Conservation (phyloP, 108 stramenopile genomes). For the Nitzschia putrida region DNA sequence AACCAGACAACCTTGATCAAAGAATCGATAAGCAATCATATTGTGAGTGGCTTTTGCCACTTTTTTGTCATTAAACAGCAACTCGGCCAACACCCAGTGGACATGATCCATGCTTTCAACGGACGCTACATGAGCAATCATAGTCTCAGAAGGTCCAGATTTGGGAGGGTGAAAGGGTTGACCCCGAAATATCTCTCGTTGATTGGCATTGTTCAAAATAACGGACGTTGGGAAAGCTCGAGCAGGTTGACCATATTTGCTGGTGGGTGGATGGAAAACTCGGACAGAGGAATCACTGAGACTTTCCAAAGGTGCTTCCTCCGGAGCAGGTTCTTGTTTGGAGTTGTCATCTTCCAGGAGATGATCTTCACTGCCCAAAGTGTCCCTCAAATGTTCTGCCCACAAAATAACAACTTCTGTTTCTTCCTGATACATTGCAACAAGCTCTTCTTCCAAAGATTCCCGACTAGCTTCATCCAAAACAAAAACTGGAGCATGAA, state of each 20-base stretch:
- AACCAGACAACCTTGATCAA: conserved; percentile 19
- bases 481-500: conserved; percentile 17
- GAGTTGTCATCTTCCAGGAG: not conserved
- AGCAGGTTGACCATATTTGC: conserved; percentile 44
- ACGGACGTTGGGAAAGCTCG: conserved; percentile 45
- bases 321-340: conserved; percentile 6
- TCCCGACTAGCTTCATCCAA: conserved; percentile 2
- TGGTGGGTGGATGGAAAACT: conserved; percentile 43
- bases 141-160: conserved; percentile 50
- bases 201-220: conserved; percentile 40
- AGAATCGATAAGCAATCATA: conserved; percentile 84
- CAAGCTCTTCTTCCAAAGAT: conserved; percentile 31
- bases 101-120: conserved; percentile 69
- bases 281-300: not conserved
- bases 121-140: conserved; percentile 60
- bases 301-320: conserved; percentile 8
- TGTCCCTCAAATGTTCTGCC: conserved; percentile 55
- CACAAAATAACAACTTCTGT: conserved; percentile 60
- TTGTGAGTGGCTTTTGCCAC: conserved; percentile 78
- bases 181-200: conserved; percentile 43
- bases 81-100: conserved; percentile 49
- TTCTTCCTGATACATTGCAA: conserved; percentile 44
- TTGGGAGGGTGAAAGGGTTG: conserved; percentile 70
- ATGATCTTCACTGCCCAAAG: conserved; percentile 13
- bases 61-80: conserved; percentile 66